phyloP scores from a whole-genome alignment of 768 basidiomycete species.

The Boletus eberwhitei region DNA sequence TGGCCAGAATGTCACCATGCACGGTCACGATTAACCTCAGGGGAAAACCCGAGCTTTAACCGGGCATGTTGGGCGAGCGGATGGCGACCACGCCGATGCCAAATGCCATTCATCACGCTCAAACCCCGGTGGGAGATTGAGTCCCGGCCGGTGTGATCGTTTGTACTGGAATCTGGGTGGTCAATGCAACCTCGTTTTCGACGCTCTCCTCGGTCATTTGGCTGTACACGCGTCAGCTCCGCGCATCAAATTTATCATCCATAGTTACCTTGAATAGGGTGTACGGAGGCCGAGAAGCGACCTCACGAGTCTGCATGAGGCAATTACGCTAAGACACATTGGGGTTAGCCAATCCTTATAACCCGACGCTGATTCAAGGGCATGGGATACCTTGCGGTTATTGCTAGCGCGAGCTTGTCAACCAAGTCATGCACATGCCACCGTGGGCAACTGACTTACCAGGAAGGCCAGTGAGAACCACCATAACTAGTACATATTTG shows the following conservation, averaged over 20 bases:
- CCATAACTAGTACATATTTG: conserved; percentile 2
- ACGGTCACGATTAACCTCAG: neutral
- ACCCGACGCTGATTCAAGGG: too few relatives aligned
- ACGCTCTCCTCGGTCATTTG: neutral
- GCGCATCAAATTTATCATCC: neutral
- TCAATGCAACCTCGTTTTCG: neutral
- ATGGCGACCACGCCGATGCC: too few relatives aligned
- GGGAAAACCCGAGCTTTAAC: neutral
- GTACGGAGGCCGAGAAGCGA: conserved; percentile 11
- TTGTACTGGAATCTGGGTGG: conserved; percentile 4
- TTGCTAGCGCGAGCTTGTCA: conserved; percentile 10
- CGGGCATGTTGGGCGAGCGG: too few relatives aligned
- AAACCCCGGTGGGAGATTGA: neutral
- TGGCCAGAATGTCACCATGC: too few relatives aligned
- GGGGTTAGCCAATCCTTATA: neutral
- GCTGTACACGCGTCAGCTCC: conserved; percentile 1
- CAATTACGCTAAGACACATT: conserved; percentile 10
- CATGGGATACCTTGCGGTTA: conserved; percentile 12
- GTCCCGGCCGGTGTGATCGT: neutral
- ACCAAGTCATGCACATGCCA: neutral
- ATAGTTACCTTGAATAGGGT: neutral
- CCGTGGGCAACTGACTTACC: conserved; percentile 6
- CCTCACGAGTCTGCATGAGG: conserved; percentile 16
- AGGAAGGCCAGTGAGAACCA: neutral
- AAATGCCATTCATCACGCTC: too few relatives aligned